Evolutionary conservation across 208 protist genomes (phyloP), one percentile per base, ranked within the genome.

Genomic region (Leptomonas pyrrhocoris): DNA sequence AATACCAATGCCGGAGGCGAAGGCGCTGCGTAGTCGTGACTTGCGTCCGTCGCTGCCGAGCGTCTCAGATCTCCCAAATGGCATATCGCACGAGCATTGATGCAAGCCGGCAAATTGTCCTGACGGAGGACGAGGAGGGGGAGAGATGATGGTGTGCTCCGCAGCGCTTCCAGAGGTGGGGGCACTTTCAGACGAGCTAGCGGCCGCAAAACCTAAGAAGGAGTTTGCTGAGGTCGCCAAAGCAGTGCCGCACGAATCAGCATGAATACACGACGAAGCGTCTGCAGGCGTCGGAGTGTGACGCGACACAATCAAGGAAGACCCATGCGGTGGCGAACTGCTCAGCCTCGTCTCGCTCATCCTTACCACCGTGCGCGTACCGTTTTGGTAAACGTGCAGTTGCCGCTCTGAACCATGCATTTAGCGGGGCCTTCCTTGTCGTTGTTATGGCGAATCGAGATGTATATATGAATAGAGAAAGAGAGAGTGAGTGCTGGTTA

Each of bases 331-430:
- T 23, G 58, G 27, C 45, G 60, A 53, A 28, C 46, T 62, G 34
- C 61, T 34, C 21, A 46, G 11, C 18, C 60, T 13, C n/a, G 54
- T 54, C 34, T 58, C 45, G 18, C 36, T 64, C 45, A 75, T 9
- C 16, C 38, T 62, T n/a, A 66, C 54, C 30, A 77, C 71, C 13
- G 71, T 60, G 16, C 56, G 71, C 0, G 6, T 36, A 0, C 71
- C 71, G 16, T 67, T 66, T 34, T 77, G 63, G 55, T 77, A 77
- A 4, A 71, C 64, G 30, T 70, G 57, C 23, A 77, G 23, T 6
- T 56, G 71, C 3, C 56, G 62, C 19, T 70, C 71, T 42, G 53
- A 16, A 2, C 34, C 23, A 7, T 5, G 9, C 62, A 58, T 68
- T 23, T 18, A 28, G 7, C 16, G 5, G 9, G 12, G 54, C 18